Evolutionary conservation across 164 flowering plant species (phyloP), one percentile per base, ranked within the genome.

Genomic region (Macadamia tetraphylla): DNA sequence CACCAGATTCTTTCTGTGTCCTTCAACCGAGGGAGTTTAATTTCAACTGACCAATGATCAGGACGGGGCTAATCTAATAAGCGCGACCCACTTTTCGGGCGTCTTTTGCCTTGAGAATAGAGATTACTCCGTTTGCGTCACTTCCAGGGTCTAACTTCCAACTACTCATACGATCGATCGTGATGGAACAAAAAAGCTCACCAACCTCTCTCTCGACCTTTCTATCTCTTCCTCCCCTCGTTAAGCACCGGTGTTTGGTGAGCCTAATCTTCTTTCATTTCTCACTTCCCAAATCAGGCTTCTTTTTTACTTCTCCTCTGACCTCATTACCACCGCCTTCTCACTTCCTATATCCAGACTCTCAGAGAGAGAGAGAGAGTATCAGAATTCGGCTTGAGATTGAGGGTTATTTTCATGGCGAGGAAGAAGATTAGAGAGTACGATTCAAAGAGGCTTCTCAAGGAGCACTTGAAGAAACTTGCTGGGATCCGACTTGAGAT

Each of bases 371-470:
- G 6, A 17, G 23, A 53, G 49, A 30, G 3, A 17, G 9, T 35
- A 3, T 46, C 51, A 35, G 51, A 4, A 53, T 53, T 53, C 3
- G 57, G 18, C 23, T 23, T 23, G 23, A 23, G 6, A 14, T 42
- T 18, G 29, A 29, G 73, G 23, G 23, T 0, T 0, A 23, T 23
- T 55, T 56, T 23, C 64, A 87, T 87, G 92, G 92, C 92, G 32
- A 70, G 94, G 74, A 88, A 88, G 91, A 88, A 88, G 87, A 88
- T 86, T 77, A 81, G 91, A 75, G 94, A 88, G 77, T 86, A 86
- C 63, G 91, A 88, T 68, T 88, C 94, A 44, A 88, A 88, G 83
- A 73, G 89, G 31, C 81, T 88, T 14, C 81, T 88, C 70, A 88
- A 86, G 78, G 80, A 88, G 76, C 87, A 88, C 71, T 71, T 86